Evolutionary conservation across 306 rosid species (phyloP).

Genomic region (Vigna angularis): DNA sequence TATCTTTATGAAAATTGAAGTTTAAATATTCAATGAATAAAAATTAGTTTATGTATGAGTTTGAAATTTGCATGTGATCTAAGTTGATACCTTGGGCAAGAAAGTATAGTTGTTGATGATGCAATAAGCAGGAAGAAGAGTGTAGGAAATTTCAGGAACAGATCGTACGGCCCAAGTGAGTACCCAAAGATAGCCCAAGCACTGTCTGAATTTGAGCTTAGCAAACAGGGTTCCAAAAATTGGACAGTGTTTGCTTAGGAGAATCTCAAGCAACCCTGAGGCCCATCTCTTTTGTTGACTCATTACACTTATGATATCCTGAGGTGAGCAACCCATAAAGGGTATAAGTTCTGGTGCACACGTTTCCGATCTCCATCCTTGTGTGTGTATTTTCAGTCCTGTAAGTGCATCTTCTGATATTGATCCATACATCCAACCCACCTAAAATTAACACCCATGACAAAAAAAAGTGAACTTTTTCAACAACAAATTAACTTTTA

Average conservation of each 20-base stretch:
- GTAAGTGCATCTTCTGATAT: slow-evolving; percentile 63
- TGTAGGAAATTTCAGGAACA: slow-evolving; percentile 57
- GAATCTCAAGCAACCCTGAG: slow-evolving; percentile 55
- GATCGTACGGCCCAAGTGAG: slow-evolving; percentile 49
- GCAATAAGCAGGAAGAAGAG: slow-evolving; percentile 62
- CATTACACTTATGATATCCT: slow-evolving; percentile 46
- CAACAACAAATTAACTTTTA: too few relatives aligned
- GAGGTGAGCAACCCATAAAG: slow-evolving; percentile 68
- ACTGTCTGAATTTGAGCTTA: slow-evolving; percentile 66
- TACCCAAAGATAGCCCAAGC: slow-evolving; percentile 53
- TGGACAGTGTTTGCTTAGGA: slow-evolving; percentile 60
- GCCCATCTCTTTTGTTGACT: slow-evolving; percentile 72
- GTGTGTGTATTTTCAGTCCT: slow-evolving; percentile 60
- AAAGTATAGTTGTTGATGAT: slow-evolving; percentile 63
- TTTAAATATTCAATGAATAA: neutral
- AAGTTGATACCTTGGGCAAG: slow-evolving; percentile 64
- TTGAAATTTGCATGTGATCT: neutral
- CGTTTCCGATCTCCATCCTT: slow-evolving; percentile 70
- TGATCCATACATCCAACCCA: slow-evolving; percentile 62
- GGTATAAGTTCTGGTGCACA: slow-evolving; percentile 52
- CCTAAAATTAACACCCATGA: slow-evolving; percentile 2
- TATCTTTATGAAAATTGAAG: too few relatives aligned
- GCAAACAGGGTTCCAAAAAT: slow-evolving; percentile 51
- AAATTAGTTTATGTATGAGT: neutral
- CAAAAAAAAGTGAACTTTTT: too few relatives aligned